These are phyloP conservation scores for Diplodia corticola DNA, from an alignment of 2,329 filamentous ascomycete genomes.

Conservation along the genomic window DNA sequence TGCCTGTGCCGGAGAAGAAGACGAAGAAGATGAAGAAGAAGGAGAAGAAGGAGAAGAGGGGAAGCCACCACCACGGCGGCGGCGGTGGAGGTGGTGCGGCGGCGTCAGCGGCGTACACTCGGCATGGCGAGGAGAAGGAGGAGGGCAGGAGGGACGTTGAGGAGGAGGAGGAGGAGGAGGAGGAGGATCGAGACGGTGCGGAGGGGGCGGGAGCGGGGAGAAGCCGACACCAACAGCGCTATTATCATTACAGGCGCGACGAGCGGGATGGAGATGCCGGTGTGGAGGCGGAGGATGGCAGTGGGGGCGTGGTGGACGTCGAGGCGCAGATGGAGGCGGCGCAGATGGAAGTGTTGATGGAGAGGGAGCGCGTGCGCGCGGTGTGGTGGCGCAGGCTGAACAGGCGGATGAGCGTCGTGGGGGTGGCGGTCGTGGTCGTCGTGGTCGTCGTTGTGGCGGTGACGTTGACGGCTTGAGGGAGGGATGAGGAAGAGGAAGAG, in stretches of 20 bases:
- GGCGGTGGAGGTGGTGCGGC: too few species aligned
- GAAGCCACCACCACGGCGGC: too few species aligned
- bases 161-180: too few species aligned
- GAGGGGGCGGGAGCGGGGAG: background rate
- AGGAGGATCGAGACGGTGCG: background rate
- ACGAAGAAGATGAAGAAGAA: too few species aligned
- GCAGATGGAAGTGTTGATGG: background rate
- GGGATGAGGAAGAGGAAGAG: background rate
- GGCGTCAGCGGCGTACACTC: too few species aligned
- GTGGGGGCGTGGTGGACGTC: background rate
- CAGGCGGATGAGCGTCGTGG: slow-evolving; percentile 10
- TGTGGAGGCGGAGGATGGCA: background rate
- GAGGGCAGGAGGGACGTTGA: too few species aligned
- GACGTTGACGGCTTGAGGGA: background rate
- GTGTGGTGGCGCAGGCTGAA: slow-evolving; percentile 17
- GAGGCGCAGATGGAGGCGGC: slow-evolving; percentile 1
- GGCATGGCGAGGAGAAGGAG: background rate
- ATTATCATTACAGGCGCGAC: too few species aligned
- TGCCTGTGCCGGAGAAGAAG: background rate
- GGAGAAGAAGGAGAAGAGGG: too few species aligned
- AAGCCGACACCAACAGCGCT: background rate
- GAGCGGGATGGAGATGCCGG: background rate
- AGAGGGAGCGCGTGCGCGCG: slow-evolving; percentile 2
- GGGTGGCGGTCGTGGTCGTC: background rate
- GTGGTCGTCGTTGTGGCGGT: slow-evolving; percentile 13